Base-by-base conservation (phyloP, 225 moss, liverwort and hornwort genomes). In the Physcomitrellopsis africana region DNA sequence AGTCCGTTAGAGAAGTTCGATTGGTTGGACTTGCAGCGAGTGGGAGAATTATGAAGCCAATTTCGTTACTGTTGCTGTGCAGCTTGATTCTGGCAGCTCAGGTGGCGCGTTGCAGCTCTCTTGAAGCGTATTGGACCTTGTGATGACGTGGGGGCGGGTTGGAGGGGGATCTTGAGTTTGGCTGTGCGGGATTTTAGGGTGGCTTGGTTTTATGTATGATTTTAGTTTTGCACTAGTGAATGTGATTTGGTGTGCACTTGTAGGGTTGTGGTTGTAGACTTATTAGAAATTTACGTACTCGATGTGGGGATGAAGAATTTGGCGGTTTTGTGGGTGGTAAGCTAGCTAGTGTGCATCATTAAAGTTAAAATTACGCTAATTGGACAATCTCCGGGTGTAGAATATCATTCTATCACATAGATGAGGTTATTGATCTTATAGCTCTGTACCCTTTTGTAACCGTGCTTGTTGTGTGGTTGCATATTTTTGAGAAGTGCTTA, bases 1-100 rank as follows among this genome's bases (percentile, higher is more conserved):
- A 7, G 3, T 20, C 22, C 2, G 57, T 3, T 27, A 9, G 67
- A 42, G 23, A 37, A 37, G 32, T 37, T 37, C 7, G 6, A 42
- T 5, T 61, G 23, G 51, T 5, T 23, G 73, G 26, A 57, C 29
- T 70, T 10, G 74, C n/a, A 56, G 71, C 81, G 74, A 13, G 11
- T 14, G 42, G 55, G 37, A 49, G 55, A 11, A 59, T 22, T 20
- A 45, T 65, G 65, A 56, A 41, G 37, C 10, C 48, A 17, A 20
- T 12, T 26, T 16, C 42, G 10, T 10, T 64, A 20, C 77, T 85
- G 19, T 24, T 72, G 64, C 52, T 82, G 0, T 48, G 72, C 71
- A 55, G 44, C 70, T 14, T 74, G 29, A 51, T 68, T n/a, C 29
- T 77, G 10, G 72, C 58, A 41, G 70, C 80, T 26, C 82, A 86